Percentiles rank a stretch among this genome's conserved stretches.
phyloP scores from a whole-genome alignment of 1,284 basidiomycete species.

The Ustilago shanxiensis region DNA sequence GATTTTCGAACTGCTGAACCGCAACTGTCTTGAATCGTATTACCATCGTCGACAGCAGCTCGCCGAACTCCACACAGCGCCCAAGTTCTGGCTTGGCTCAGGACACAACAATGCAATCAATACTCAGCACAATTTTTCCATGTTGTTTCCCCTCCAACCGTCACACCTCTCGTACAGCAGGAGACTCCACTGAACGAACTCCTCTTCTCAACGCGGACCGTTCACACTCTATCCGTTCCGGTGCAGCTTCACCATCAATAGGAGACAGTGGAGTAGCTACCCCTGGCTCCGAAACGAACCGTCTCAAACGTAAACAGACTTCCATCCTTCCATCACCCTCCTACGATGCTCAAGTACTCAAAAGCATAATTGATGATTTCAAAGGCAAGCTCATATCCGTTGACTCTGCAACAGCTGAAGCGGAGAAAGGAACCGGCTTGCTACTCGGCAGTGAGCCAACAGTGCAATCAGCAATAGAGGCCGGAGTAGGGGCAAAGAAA shows the following conservation, averaged over 20 bases:
- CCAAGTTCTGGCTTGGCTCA: neutral
- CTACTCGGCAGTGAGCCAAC: neutral
- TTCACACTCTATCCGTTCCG: neutral
- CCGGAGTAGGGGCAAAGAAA: neutral
- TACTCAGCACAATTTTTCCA: conserved; percentile 33
- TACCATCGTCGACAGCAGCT: neutral
- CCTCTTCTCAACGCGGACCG: conserved; percentile 21
- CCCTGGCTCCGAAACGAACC: conserved; percentile 12
- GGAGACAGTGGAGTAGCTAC: conserved; percentile 9
- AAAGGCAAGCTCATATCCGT: conserved; percentile 20
- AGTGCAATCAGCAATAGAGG: neutral
- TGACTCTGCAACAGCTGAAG: conserved; percentile 6
- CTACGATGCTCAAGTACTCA: conserved; percentile 30
- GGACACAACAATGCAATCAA: conserved; percentile 19
- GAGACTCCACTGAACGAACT: conserved; percentile 26
- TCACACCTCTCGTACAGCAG: neutral
- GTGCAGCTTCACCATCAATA: conserved; percentile 6
- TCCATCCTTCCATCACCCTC: conserved; percentile 34
- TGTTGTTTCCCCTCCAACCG: conserved; percentile 38
- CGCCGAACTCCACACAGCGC: neutral
- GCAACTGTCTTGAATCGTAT: too few species aligned
- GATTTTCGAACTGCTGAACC: too few species aligned
- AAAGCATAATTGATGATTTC: conserved; percentile 32
- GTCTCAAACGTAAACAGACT: conserved; percentile 13
- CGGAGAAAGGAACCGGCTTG: conserved; percentile 7